Evolutionary conservation across 192 early-diverging fungal species (phyloP), one percentile per base, ranked within the genome.

Genomic region (Rhizophagus sp.): DNA sequence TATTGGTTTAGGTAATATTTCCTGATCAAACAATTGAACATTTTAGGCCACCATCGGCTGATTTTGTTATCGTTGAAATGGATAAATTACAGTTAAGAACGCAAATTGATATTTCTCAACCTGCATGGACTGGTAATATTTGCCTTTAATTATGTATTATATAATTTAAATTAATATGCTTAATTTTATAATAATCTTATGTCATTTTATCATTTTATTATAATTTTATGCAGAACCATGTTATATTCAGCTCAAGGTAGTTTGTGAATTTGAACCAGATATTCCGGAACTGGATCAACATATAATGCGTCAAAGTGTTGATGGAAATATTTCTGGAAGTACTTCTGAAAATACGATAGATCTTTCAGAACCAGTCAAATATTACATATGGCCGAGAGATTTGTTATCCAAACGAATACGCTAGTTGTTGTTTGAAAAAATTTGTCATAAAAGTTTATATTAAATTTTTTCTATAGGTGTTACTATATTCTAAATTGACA

Each of bases 31-130:
- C 7, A 34, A 62, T 71, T 39, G 27, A 62, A 19, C 66, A 79
- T 70, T 79, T 79, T 70, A n/a, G 67, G 25, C 47, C 78, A 30
- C 27, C 78, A 61, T 61, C 78, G 4, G 57, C 33, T 19, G 47
- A 78, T 27, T 79, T 79, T 34, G 27, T 79, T n/a, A 0, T 22
- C 22, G 62, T 24, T 7, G 39, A 49, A 25, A 22, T 49, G 8
- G n/a, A 63, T 79, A 39, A 79, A 30, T 62, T 39, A 62, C 78
- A 71, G 22, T 36, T 79, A 19, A 65, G 47, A 70, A 79, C 78
- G 30, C 68, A 52, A 30, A 70, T 79, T 3, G 78, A 79, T 15
- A 79, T 79, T 41, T 79, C 78, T 62, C 78, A 70, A 61, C 52
- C 67, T 11, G 24, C 78, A 11, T 79, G 78, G 78, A 71, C 78